A percentile compares a stretch with the other conserved stretches of the same genome.
phyloP scores from a whole-genome alignment of 2,329 filamentous ascomycete species.

The Diplodia intermedia region DNA sequence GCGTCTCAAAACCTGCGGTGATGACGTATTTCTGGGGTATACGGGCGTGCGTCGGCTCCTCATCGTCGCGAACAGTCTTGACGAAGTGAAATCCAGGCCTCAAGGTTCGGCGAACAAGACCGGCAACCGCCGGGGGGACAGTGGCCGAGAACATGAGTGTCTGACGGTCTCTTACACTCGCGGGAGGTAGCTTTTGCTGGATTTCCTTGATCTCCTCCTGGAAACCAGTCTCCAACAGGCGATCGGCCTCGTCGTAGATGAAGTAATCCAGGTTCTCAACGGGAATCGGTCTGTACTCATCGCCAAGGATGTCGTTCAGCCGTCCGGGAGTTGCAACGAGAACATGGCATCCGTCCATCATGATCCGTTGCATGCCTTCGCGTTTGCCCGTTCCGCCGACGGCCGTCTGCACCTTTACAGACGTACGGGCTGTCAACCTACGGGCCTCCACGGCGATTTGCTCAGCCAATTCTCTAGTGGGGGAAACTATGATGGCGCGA shows the following conservation, averaged over 20 bases:
- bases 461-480: conserved; percentile 68
- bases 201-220: conserved; percentile 57
- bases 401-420: conserved; percentile 75
- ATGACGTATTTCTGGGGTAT: conserved; percentile 81
- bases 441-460: conserved; percentile 74
- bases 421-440: conserved; percentile 69
- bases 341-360: conserved; percentile 80
- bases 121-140: conserved; percentile 81
- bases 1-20: conserved; percentile 74
- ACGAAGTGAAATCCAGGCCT: conserved; percentile 87
- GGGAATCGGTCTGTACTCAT: conserved; percentile 66
- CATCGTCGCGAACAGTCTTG: conserved; percentile 83
- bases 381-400: conserved; percentile 89
- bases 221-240: conserved; percentile 68
- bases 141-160: conserved; percentile 97
- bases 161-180: conserved; percentile 72
- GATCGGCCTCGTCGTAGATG: conserved; percentile 72
- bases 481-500: conserved; percentile 66
- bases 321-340: conserved; percentile 91
- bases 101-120: conserved; percentile 78
- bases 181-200: conserved; percentile 65
- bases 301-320: conserved; percentile 78
- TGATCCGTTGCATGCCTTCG: conserved; percentile 70
- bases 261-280: conserved; percentile 67
- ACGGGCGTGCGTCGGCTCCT: conserved; percentile 81